Evolutionary conservation across 768 basidiomycete genomes (phyloP).

Genomic region (Suillus placidus): DNA sequence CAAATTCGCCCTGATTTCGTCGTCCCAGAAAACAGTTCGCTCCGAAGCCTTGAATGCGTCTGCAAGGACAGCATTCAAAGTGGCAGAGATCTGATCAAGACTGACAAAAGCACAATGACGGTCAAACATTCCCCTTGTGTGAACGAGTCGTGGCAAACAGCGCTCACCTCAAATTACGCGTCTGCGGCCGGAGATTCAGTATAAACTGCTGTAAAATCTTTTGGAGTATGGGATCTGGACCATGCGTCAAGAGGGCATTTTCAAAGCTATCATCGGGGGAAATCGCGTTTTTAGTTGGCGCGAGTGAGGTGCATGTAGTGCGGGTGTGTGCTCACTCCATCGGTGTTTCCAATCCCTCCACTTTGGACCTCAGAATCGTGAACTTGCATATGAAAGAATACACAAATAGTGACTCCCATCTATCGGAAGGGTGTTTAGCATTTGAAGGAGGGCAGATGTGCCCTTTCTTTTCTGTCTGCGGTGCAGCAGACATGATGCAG

Average conservation of each 20-base stretch:
- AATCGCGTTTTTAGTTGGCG: conserved; percentile 37
- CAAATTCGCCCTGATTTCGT: conserved; percentile 62
- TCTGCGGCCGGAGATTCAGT: conserved; percentile 80
- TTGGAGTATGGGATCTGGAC: conserved; percentile 72
- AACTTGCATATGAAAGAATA: conserved; percentile 87
- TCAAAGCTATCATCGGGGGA: conserved; percentile 60
- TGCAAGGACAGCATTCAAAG: conserved; percentile 65
- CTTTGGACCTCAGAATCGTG: conserved; percentile 70
- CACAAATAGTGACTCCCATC: conserved; percentile 87
- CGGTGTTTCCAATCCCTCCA: conserved; percentile 77
- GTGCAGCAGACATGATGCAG: conserved; percentile 41
- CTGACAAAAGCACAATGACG: conserved; percentile 47
- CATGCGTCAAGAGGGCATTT: conserved; percentile 71
- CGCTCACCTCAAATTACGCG: conserved; percentile 87
- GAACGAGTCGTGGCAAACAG: conserved; percentile 34
- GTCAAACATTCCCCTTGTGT: conserved; percentile 33
- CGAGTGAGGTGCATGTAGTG: conserved; percentile 21
- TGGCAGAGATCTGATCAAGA: conserved; percentile 80
- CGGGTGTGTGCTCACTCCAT: conserved; percentile 69
- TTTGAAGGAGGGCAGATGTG: conserved; percentile 58
- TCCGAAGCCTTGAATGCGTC: conserved; percentile 76
- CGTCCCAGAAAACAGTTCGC: conserved; percentile 82
- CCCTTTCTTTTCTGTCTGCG: conserved; percentile 48
- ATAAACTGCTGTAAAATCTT: conserved; percentile 77
- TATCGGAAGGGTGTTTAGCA: conserved; percentile 75